These are phyloP conservation scores for Diaporthe longicolla DNA, from an alignment of 2,329 filamentous ascomycete genomes.

Conservation along the genomic window DNA sequence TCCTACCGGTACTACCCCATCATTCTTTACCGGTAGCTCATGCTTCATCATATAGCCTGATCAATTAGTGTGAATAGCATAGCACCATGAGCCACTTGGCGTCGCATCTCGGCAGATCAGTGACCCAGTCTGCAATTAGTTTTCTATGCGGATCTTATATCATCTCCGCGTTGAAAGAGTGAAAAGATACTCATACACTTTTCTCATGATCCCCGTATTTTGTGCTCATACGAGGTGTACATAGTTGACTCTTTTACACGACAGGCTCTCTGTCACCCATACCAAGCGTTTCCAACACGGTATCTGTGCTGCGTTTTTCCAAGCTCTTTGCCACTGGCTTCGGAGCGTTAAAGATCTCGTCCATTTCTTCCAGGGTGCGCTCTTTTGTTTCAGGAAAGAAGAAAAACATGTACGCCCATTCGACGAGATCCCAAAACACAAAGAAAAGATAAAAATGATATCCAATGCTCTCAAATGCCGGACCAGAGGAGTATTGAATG, in stretches of 20 bases:
- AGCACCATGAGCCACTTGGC: no score
- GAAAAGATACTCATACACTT: no score
- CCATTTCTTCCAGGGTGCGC: conserved; percentile 67
- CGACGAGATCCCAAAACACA: conserved; percentile 60
- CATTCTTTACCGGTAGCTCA: no score
- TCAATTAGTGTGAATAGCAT: no score
- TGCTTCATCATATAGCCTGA: no score
- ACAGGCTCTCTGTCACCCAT: not conserved
- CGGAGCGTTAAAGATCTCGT: conserved; percentile 62
- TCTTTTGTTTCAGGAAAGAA: conserved; percentile 64
- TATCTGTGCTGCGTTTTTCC: conserved; percentile 57
- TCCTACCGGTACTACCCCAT: no score
- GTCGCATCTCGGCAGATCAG: no score
- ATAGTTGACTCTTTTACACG: not conserved
- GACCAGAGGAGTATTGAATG: conserved; percentile 61
- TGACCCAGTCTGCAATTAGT: no score
- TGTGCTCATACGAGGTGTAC: no score
- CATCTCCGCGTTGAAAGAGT: no score
- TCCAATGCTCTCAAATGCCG: conserved; percentile 58
- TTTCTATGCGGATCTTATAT: no score
- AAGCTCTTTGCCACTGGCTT: conserved; percentile 62
- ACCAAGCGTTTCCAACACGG: conserved; percentile 55
- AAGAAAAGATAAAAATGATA: conserved; percentile 62
- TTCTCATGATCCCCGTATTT: no score
- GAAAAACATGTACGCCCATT: conserved; percentile 61